A percentile compares a stretch with the other conserved stretches of the same genome.
Evolutionary conservation across 305 asterid genomes (phyloP).

Genomic region (Plantago coronopus): DNA sequence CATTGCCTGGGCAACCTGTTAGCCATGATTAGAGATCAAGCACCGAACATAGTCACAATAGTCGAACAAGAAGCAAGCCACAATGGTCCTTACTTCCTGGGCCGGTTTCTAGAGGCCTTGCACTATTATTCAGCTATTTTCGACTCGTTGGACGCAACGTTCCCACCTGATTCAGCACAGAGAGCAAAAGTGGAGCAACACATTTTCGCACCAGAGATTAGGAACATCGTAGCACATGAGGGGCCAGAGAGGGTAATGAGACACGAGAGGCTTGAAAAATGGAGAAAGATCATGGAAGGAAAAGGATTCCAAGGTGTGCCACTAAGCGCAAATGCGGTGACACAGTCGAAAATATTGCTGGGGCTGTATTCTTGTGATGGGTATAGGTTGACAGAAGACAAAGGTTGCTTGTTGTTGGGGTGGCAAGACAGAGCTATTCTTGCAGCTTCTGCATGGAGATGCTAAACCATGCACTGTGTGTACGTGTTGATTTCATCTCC

Average conservation of each 20-base stretch:
- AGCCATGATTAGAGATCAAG: slow-evolving; percentile 70
- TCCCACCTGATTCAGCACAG: slow-evolving; percentile 71
- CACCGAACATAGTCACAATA: slow-evolving; percentile 76
- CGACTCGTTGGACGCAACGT: slow-evolving; percentile 76
- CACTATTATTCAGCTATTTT: slow-evolving; percentile 75
- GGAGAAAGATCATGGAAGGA: slow-evolving; percentile 80
- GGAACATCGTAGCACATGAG: slow-evolving; percentile 66
- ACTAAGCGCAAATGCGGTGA: slow-evolving; percentile 70
- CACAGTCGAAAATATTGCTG: slow-evolving; percentile 68
- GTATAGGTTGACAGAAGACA: slow-evolving; percentile 71
- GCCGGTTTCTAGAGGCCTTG: slow-evolving; percentile 73
- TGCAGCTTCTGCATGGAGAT: slow-evolving; percentile 86
- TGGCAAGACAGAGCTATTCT: slow-evolving; percentile 82
- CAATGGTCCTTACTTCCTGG: slow-evolving; percentile 79
- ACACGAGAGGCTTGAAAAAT: slow-evolving; percentile 74
- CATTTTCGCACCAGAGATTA: slow-evolving; percentile 71
- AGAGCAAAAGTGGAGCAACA: slow-evolving; percentile 77
- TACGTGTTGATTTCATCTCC: not conserved
- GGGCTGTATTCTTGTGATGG: slow-evolving; percentile 79
- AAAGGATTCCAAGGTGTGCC: slow-evolving; percentile 67
- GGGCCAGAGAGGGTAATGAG: slow-evolving; percentile 56
- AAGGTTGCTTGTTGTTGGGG: slow-evolving; percentile 69
- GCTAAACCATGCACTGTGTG: slow-evolving; percentile 31
- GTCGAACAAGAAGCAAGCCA: slow-evolving; percentile 89
- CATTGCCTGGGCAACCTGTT: slow-evolving; percentile 49